phyloP scores from a whole-genome alignment of 352 stramenopile genomes.

The Globisporangium nodosum region DNA sequence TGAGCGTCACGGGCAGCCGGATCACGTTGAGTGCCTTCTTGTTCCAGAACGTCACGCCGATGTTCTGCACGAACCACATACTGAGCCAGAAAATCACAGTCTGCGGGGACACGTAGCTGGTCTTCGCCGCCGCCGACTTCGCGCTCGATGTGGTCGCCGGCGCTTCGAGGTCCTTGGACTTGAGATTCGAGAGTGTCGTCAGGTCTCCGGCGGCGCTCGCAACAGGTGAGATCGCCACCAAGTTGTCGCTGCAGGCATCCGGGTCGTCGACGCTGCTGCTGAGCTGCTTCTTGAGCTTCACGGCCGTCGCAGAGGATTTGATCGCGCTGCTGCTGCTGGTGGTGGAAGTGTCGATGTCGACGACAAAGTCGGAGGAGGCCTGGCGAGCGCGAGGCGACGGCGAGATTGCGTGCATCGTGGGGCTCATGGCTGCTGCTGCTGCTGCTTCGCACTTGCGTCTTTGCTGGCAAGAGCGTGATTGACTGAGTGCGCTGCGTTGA shows the following conservation, averaged over 20 bases:
- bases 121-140: slow-evolving; percentile 59
- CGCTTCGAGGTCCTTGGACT: slow-evolving; percentile 25
- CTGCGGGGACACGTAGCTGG: slow-evolving; percentile 56
- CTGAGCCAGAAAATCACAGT: slow-evolving; percentile 76
- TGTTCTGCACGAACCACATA: slow-evolving; percentile 90
- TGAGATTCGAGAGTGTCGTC: slow-evolving; percentile 12
- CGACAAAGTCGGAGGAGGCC: not conserved
- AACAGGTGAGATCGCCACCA: not conserved
- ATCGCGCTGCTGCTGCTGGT: not conserved
- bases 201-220: not conserved
- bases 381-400: not conserved
- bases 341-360: not conserved
- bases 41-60: slow-evolving; percentile 94
- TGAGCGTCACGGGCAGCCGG: slow-evolving; percentile 74
- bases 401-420: not conserved
- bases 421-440: not conserved
- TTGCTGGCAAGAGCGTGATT: not conserved
- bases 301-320: not conserved
- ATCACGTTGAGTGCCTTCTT: slow-evolving; percentile 86
- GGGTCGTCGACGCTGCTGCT: not conserved
- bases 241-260: not conserved
- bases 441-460: not conserved
- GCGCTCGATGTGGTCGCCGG: slow-evolving; percentile 49
- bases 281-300: slow-evolving; percentile 6
- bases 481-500: not conserved